These are phyloP conservation scores for Aspergillus homomorphus DNA, from an alignment of 495 filamentous ascomycete species.

Conservation along the genomic window DNA sequence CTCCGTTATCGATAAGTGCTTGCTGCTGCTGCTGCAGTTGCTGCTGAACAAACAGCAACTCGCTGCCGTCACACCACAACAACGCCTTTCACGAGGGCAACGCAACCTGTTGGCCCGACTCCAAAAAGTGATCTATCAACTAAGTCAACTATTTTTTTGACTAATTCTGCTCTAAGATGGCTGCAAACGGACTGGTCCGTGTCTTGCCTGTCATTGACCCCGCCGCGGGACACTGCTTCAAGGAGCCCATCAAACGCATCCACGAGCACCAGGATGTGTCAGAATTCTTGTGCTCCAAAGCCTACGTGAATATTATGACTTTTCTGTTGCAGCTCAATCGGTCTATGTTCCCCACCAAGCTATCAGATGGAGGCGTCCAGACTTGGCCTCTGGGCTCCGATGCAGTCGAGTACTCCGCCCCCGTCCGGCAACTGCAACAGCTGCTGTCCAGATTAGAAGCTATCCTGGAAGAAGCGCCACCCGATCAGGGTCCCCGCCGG, in stretches of 20 bases:
- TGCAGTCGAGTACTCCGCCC: constrained; percentile 50
- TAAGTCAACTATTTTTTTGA: background rate
- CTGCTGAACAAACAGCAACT: background rate
- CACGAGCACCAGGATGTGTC: constrained; percentile 74
- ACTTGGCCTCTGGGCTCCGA: constrained; percentile 54
- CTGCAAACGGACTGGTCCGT: constrained; percentile 25
- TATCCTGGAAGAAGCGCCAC: constrained; percentile 75
- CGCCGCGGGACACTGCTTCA: constrained; percentile 30
- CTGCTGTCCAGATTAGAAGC: constrained; percentile 59
- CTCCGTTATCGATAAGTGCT: background rate
- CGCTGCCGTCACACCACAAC: background rate
- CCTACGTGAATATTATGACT: constrained; percentile 78
- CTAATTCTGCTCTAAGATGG: constrained; percentile 19
- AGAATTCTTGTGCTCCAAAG: constrained; percentile 70
- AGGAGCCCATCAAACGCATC: constrained; percentile 64
- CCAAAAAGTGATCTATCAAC: background rate
- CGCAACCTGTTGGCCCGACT: too few species aligned
- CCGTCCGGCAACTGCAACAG: constrained; percentile 60
- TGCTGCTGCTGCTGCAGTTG: too few species aligned
- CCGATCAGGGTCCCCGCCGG: constrained; percentile 76
- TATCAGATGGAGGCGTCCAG: constrained; percentile 36
- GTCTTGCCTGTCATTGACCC: constrained; percentile 31
- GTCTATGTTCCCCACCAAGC: constrained; percentile 72
- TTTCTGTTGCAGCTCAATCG: constrained; percentile 89
- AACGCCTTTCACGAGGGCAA: background rate